These are phyloP conservation scores for Penicillium oxalicum DNA, from an alignment of 2,329 filamentous ascomycete species.

Conservation along the genomic window DNA sequence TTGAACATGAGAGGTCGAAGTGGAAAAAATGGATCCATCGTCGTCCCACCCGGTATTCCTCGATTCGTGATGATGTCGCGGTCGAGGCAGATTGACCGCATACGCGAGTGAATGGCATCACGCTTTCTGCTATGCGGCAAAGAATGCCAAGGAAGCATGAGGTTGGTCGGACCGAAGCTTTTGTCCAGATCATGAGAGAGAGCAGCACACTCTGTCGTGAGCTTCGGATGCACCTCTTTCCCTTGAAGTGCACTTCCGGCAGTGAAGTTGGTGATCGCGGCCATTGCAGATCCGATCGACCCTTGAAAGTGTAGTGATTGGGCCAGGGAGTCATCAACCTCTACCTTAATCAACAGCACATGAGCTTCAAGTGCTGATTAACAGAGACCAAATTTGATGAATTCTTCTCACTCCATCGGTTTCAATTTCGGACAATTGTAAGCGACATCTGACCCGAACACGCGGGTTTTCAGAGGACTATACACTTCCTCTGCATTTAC, in stretches of 20 bases:
- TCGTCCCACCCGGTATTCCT: conserved; percentile 46
- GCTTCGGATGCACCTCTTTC: conserved; percentile 65
- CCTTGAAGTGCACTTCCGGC: conserved; percentile 70
- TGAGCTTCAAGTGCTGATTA: conserved; percentile 59
- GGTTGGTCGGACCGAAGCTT: conserved; percentile 76
- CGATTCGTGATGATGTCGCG: conserved; percentile 34
- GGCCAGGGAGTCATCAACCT: conserved; percentile 49
- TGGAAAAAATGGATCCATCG: conserved; percentile 52
- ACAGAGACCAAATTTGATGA: conserved; percentile 61
- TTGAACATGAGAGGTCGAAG: conserved; percentile 71
- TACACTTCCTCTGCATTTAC: conserved; percentile 90
- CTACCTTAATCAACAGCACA: conserved; percentile 74
- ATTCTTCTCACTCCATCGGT: conserved; percentile 95
- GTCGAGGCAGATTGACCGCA: conserved; percentile 62
- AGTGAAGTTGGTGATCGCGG: conserved; percentile 77
- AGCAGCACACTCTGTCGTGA: conserved; percentile 65
- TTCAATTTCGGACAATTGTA: conserved; percentile 90
- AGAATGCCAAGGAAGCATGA: conserved; percentile 72
- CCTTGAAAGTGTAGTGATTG: conserved; percentile 53
- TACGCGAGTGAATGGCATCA: conserved; percentile 64
- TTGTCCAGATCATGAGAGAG: conserved; percentile 76
- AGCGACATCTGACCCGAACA: conserved; percentile 78
- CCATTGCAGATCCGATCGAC: conserved; percentile 54
- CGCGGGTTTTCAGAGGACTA: conserved; percentile 62
- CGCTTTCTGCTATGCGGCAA: conserved; percentile 69